Evolutionary conservation across 169 alveolate genomes (phyloP).

Genomic region (Plasmodium falciparum): DNA sequence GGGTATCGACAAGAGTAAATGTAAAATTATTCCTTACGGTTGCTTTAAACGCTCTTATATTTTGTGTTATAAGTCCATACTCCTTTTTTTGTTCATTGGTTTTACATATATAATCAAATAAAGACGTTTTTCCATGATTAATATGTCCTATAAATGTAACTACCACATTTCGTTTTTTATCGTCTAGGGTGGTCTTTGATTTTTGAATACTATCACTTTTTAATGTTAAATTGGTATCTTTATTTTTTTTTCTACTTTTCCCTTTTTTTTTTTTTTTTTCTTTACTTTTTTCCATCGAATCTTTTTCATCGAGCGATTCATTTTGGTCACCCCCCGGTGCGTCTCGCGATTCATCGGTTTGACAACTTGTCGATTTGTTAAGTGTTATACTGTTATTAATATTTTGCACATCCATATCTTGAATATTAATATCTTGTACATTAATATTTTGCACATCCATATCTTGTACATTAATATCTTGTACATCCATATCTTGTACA

Average conservation of each 20-base stretch:
- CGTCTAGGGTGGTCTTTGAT: neutral
- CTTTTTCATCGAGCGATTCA: neutral
- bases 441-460: neutral
- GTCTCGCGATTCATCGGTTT: neutral
- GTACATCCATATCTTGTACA: neutral
- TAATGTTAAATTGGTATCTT: neutral
- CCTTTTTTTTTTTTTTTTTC: neutral
- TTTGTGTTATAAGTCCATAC: conserved; percentile 94
- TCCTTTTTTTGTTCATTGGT: conserved; percentile 87
- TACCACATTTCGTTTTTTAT: conserved; percentile 90
- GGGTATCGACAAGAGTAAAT: conserved; percentile 95
- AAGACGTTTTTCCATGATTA: conserved; percentile 98
- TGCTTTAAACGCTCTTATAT: conserved; percentile 95
- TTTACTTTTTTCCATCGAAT: neutral
- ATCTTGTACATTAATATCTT: neutral
- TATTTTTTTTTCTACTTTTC: neutral
- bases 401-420: neutral
- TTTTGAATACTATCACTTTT: neutral
- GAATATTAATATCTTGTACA: neutral
- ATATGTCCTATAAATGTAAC: conserved; percentile 98
- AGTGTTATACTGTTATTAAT: neutral
- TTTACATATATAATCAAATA: conserved; percentile 88
- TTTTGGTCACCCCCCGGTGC: neutral
- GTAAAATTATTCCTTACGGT: conserved; percentile 79
- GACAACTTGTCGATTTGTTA: too few species aligned